These are phyloP conservation scores for Arachnopeziza araneosa DNA, from an alignment of 2,329 filamentous ascomycete species.

Conservation along the genomic window DNA sequence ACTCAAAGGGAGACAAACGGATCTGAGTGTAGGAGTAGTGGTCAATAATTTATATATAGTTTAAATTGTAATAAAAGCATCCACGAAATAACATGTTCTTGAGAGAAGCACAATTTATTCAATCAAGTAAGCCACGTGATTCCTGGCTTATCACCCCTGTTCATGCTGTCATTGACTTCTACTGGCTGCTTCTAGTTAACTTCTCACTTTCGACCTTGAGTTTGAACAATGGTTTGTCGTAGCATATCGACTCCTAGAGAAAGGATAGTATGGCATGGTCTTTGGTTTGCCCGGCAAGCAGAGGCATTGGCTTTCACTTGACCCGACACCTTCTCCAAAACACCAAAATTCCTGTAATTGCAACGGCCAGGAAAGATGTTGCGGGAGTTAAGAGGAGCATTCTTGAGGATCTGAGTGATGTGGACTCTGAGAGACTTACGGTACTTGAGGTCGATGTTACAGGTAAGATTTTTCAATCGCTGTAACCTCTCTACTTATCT, in stretches of 20 bases:
- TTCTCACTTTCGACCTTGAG: neutral
- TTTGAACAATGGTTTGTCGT: neutral
- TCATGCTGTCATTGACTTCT: conserved; percentile 11
- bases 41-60: no score
- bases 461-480: conserved; percentile 35
- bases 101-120: no score
- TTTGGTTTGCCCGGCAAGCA: conserved; percentile 52
- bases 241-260: neutral
- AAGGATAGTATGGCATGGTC: conserved; percentile 26
- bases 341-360: conserved; percentile 53
- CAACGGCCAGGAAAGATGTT: conserved; percentile 51
- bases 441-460: conserved; percentile 51
- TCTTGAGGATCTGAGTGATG: conserved; percentile 42
- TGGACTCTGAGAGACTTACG: conserved; percentile 39
- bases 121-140: neutral
- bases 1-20: neutral
- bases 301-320: conserved; percentile 58
- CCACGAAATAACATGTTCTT: no score
- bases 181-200: neutral
- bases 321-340: conserved; percentile 51
- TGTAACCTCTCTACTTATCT: neutral
- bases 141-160: conserved; percentile 2
- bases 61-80: no score
- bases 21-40: neutral
- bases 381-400: conserved; percentile 43